Percentiles rank a stretch among this genome's conserved stretches.
Evolutionary conservation across 2,329 filamentous ascomycete genomes (phyloP).

Genomic region (Ilyonectria destructans): DNA sequence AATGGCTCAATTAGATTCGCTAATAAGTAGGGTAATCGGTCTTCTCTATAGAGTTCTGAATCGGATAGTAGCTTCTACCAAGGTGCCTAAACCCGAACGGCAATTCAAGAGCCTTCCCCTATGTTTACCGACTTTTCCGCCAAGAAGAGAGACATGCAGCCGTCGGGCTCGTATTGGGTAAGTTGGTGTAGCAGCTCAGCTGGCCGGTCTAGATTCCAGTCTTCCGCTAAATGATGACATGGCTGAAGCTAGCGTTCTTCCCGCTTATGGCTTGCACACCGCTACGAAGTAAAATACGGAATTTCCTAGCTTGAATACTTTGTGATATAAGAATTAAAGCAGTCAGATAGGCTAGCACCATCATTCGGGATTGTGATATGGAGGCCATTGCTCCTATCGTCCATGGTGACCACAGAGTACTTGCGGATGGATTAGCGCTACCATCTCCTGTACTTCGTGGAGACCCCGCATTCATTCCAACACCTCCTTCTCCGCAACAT

Average conservation of each 20-base stretch:
- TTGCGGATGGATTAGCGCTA: background rate
- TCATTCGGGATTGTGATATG: background rate
- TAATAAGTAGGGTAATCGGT: background rate
- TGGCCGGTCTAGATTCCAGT: background rate
- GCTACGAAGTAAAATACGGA: background rate
- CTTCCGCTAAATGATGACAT: background rate
- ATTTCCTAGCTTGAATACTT: background rate
- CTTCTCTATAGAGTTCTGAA: background rate
- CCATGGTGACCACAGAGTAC: background rate
- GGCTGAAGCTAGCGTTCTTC: background rate
- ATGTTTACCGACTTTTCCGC: background rate
- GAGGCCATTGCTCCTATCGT: background rate
- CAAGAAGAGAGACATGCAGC: background rate
- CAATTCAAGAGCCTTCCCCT: background rate
- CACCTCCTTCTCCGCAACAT: background rate
- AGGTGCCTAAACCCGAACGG: background rate
- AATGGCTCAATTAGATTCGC: background rate
- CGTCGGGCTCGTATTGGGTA: background rate
- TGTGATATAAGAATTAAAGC: background rate
- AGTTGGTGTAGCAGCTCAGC: background rate
- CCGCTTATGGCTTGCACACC: background rate
- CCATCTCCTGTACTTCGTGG: background rate
- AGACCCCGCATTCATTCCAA: background rate
- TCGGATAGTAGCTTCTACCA: background rate
- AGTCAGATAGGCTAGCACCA: background rate